A percentile compares a stretch with the other conserved stretches of the same genome.
Evolutionary conservation across 371 early-diverging fungal genomes (phyloP).

Genomic region (Mucor piriformis): DNA sequence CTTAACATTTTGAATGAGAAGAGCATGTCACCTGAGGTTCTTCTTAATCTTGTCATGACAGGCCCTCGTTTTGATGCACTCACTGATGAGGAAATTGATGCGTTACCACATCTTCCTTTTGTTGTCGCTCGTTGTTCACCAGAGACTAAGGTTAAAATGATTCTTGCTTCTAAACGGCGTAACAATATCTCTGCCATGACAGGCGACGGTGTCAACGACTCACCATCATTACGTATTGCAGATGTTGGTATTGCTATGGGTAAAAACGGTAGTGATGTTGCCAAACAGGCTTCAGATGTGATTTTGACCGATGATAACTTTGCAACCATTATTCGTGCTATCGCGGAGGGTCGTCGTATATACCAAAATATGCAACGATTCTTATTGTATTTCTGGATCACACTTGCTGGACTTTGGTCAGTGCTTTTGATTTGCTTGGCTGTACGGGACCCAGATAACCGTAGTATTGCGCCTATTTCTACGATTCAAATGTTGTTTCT

Average conservation of each 20-base stretch:
- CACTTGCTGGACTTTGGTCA: conserved; percentile 47
- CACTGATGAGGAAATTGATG: conserved; percentile 42
- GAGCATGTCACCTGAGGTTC: conserved; percentile 39
- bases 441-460: conserved; percentile 75
- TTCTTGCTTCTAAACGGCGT: conserved; percentile 84
- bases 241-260: conserved; percentile 95
- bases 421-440: conserved; percentile 66
- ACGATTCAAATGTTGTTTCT: conserved; percentile 38
- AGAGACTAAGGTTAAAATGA: conserved; percentile 96
- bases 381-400: conserved; percentile 78
- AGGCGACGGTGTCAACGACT: conserved; percentile 94
- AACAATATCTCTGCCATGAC: conserved; percentile 76
- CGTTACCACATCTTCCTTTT: conserved; percentile 64
- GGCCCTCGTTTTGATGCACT: conserved; percentile 76
- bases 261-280: conserved; percentile 86
- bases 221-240: conserved; percentile 87
- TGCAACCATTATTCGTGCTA: conserved; percentile 82
- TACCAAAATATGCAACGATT: conserved; percentile 94
- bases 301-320: conserved; percentile 88
- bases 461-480: conserved; percentile 64
- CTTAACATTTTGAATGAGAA: conserved; percentile 77
- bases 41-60: conserved; percentile 73
- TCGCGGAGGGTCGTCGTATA: conserved; percentile 84
- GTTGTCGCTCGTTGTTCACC: conserved; percentile 95
- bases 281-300: conserved; percentile 91